Base-by-base conservation (phyloP, 768 basidiomycete genomes). In the Pleurotus pulmonarius region DNA sequence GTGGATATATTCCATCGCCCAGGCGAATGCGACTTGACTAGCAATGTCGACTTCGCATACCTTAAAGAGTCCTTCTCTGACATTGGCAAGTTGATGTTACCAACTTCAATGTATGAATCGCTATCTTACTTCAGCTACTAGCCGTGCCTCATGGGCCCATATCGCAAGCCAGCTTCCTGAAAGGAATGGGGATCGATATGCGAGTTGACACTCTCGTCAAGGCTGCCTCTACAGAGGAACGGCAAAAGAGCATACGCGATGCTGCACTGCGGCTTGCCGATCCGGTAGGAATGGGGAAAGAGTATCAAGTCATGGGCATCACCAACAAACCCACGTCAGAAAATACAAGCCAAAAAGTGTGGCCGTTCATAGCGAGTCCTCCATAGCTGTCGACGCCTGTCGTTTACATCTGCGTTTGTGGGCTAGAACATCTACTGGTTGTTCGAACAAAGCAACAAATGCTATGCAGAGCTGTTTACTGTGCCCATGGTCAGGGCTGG, bases 31-130 rank as follows among this genome's bases (percentile, higher is more conserved):
- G 97, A 99, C 69, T 72, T 98, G 46, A 99, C 97, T 0, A 87
- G 90, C n/a, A 97, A 98, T 65, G 96, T 99, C 47, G 95, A 99
- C 71, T 98, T 98, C 70, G 83, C 86, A 0, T 92, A 90, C 67
- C 76, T 98, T 46, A 79, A 81, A 65, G 93, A 97, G 71, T 86
- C 91, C 0, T 75, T 94, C 59, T 67, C 69, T 1, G 84, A 81
- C 54, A 71, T 83, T 3, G 89, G 92, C 90, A 57, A 24, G 81
- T 67, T 18, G 16, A 47, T 12, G 34, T 15, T 34, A 45, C 41
- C 45, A 45, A 18, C 41, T 46, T 39, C 39, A 13, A 34, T n/a
- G 40, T 24, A 13, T 43, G 3, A 12, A 44, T 22, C 37, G 18
- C 29, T 29, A 18, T 5, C 16, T 25, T 22, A 15, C 9, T 41